Evolutionary conservation across 305 asterid species (phyloP), one percentile per base, ranked within the genome.

Genomic region (Vinca major): DNA sequence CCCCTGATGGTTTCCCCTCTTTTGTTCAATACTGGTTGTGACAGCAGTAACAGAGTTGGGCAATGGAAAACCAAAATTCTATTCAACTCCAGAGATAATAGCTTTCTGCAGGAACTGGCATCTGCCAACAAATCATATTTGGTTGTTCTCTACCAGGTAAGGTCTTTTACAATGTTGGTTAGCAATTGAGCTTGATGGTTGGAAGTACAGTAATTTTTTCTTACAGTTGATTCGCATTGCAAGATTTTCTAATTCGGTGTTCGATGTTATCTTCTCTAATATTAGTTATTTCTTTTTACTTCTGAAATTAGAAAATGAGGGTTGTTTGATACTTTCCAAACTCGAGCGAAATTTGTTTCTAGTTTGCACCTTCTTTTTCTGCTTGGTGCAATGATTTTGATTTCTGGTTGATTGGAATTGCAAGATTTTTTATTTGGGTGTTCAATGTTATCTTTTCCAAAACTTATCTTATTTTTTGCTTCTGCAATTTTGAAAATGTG

Each of bases 101-200:
- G 89, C 92, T 40, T 92, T 92, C 75, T 92, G 98, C 79, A 75
- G 96, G 73, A 84, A 88, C 79, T 90, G 98, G 98, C 84, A 89
- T 62, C 82, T 92, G 57, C 97, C 98, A 62, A 88, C 97, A 68
- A 92, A 92, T 77, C 97, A 92, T 56, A 84, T 92, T 69, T 92
- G 98, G 98, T 82, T 92, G 79, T 88, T 90, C 79, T 88, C 97
- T 71, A 88, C 98, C 74, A 91, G 97, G 98, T 92, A 67, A 67
- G 21, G 1, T 68, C 76, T 75, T 73, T 56, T 61, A 45, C 51
- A 43, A 20, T 77, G 56, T 37, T 55, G 47, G 63, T 36, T 43
- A 4, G 49, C 6, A 53, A 17, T 57, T 19, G 37, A 11, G 14
- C 33, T 41, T 55, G 65, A 56, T 6, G 4, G 12, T 48, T 45